These are phyloP conservation scores for Toxoplasma gondii DNA, from an alignment of 169 alveolate genomes.

Conservation along the genomic window DNA sequence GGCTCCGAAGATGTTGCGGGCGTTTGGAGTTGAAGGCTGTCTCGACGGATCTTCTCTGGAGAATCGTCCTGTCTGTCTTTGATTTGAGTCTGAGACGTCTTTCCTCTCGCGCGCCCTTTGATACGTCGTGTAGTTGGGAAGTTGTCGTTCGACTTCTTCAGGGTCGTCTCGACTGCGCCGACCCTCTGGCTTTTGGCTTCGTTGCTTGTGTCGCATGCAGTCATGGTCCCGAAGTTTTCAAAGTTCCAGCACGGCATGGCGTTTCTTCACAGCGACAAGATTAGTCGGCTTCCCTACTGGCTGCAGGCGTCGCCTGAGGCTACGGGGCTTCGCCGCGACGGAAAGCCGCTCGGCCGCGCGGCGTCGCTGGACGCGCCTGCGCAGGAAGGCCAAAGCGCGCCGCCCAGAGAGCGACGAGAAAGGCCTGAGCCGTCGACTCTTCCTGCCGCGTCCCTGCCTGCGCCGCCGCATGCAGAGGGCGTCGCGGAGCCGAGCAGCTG, in stretches of 20 bases:
- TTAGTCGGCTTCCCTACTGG: slow-evolving; percentile 61
- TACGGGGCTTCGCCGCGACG: background rate
- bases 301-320: slow-evolving; percentile 41
- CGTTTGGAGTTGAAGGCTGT: too few relatives aligned
- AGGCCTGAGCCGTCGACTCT: too few relatives aligned
- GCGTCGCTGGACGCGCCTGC: background rate
- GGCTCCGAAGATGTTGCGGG: too few relatives aligned
- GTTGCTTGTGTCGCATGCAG: slow-evolving; percentile 49
- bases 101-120: too few relatives aligned
- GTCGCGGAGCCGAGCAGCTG: background rate
- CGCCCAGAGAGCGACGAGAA: background rate
- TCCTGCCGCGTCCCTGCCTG: background rate
- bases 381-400: background rate
- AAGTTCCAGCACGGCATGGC: slow-evolving; percentile 80
- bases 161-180: background rate
- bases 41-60: too few relatives aligned
- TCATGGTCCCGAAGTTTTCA: slow-evolving; percentile 72
- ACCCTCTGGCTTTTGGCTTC: background rate
- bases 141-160: too few relatives aligned
- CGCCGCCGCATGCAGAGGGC: background rate
- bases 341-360: background rate
- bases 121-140: too few relatives aligned
- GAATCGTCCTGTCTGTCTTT: too few relatives aligned
- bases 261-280: slow-evolving; percentile 71
- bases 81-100: too few relatives aligned